Percentiles rank a stretch among this genome's conserved stretches.
Evolutionary conservation across 768 basidiomycete genomes (phyloP).

Genomic region (Punctularia strigosozonata): DNA sequence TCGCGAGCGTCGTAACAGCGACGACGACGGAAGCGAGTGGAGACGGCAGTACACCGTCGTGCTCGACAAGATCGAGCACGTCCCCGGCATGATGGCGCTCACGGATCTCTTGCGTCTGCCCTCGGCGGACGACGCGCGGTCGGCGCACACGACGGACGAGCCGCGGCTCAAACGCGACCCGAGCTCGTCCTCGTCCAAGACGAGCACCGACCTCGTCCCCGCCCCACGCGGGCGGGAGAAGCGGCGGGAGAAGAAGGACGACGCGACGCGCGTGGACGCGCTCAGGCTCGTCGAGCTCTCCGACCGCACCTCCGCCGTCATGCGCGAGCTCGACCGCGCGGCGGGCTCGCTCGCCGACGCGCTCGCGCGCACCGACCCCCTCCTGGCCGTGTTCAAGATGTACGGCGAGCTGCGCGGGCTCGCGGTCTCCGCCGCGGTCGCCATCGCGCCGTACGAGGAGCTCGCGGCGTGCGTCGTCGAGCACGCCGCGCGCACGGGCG

Average conservation of each 20-base stretch:
- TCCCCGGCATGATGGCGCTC: constrained; percentile 84
- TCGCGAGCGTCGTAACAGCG: constrained; percentile 5
- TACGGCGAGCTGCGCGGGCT: constrained; percentile 66
- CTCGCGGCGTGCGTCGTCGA: constrained; percentile 59
- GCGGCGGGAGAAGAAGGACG: constrained; percentile 6
- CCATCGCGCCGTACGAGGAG: constrained; percentile 69
- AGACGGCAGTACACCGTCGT: constrained; percentile 72
- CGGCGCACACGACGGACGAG: neutral
- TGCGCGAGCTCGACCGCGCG: too few species aligned
- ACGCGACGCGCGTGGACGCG: constrained; percentile 44
- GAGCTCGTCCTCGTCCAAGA: neutral
- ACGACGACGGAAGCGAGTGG: constrained; percentile 15
- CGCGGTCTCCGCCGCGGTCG: constrained; percentile 48
- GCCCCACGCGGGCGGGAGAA: neutral
- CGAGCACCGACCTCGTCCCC: neutral
- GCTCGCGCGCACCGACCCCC: constrained; percentile 58
- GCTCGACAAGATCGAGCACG: constrained; percentile 80
- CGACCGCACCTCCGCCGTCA: constrained; percentile 52
- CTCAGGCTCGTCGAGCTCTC: constrained; percentile 79
- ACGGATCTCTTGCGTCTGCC: constrained; percentile 62
- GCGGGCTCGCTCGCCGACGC: constrained; percentile 55
- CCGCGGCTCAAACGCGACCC: neutral
- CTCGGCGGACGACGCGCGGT: constrained; percentile 4
- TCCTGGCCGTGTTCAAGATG: constrained; percentile 64
- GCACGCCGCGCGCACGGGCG: constrained; percentile 42